A percentile compares a stretch with the other conserved stretches of the same genome.
These are phyloP conservation scores for Cutaneotrichosporon cavernicola DNA, from an alignment of 1,284 basidiomycete genomes.

Conservation along the genomic window DNA sequence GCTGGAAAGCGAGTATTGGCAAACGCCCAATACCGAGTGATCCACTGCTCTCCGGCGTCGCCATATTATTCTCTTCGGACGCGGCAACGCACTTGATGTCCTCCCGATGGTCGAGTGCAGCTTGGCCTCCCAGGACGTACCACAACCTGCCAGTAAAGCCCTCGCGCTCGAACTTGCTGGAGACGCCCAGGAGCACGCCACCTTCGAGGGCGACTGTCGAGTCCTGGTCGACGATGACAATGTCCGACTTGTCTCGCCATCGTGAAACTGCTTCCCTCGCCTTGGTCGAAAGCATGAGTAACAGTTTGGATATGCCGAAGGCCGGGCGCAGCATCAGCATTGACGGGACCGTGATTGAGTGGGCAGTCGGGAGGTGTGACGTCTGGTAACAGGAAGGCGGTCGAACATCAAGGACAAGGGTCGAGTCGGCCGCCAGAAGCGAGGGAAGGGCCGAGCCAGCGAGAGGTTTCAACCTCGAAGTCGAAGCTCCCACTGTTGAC, in stretches of 20 bases:
- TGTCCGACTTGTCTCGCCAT: slow-evolving; percentile 64
- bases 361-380: slow-evolving; percentile 68
- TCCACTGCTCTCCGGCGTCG: neutral
- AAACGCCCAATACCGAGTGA: slow-evolving; percentile 26
- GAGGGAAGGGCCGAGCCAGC: slow-evolving; percentile 21
- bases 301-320: slow-evolving; percentile 71
- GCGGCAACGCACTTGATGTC: slow-evolving; percentile 13
- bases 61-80: neutral
- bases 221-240: slow-evolving; percentile 82
- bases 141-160: slow-evolving; percentile 65
- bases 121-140: slow-evolving; percentile 79
- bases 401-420: slow-evolving; percentile 79
- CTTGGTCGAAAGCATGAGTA: slow-evolving; percentile 67
- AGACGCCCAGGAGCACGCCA: slow-evolving; percentile 71
- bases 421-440: slow-evolving; percentile 27
- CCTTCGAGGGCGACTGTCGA: slow-evolving; percentile 62
- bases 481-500: neutral
- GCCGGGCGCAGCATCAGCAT: slow-evolving; percentile 86
- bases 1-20: slow-evolving; percentile 38
- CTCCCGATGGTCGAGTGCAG: slow-evolving; percentile 45
- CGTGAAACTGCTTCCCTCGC: slow-evolving; percentile 57
- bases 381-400: slow-evolving; percentile 70
- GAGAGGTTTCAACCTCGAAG: slow-evolving; percentile 30
- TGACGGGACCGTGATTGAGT: slow-evolving; percentile 88
- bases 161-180: slow-evolving; percentile 76